Base-by-base conservation (phyloP, 768 basidiomycete species). In the Mycena chlorophos region DNA sequence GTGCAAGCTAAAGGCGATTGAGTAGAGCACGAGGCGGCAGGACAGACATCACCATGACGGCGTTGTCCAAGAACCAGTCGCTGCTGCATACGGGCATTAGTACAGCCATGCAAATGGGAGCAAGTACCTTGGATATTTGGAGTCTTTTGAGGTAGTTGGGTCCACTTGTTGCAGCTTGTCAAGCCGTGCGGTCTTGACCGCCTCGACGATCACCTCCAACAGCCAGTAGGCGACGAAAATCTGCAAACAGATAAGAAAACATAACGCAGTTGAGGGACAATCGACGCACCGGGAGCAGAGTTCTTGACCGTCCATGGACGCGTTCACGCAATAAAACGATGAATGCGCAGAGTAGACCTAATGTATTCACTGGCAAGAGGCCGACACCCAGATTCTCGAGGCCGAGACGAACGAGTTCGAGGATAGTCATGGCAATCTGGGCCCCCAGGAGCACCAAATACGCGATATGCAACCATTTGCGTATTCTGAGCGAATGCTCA, bases 311-410 rank as follows among this genome's bases (percentile, higher is more conserved):
- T 10, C 59, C 63, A 10, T 50, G 19, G 10, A 51, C 42, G 23
- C 60, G 54, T 51, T 65, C 61, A 45, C 54, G 54, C 55, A 49
- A 61, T 12, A 70, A 56, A 10, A 63, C 39, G 30, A 56, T 30
- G n/a, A 63, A 58, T 3, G 61, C 63, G 20, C 62, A 38, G 17
- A 61, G 28, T 14, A 69, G 55, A 1, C 56, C 63, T 39, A 66
- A 42, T 2, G 65, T 61, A 12, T 58, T 65, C 19, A 67, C 40
- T 1, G 69, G 69, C 1, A 72, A 57, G 13, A 72, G 51, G 3
- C 71, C 71, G 26, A 70, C 57, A 1, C 71, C 71, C n/a, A 66
- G 43, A 6, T 66, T 23, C 34, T 68, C 65, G 27, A 64, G 58
- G 29, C 38, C 60, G 12, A 71, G 65, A 25, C 71, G 64, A 20